Conservation (phyloP, 768 basidiomycete species). For the Auricularia auricula-judae region DNA sequence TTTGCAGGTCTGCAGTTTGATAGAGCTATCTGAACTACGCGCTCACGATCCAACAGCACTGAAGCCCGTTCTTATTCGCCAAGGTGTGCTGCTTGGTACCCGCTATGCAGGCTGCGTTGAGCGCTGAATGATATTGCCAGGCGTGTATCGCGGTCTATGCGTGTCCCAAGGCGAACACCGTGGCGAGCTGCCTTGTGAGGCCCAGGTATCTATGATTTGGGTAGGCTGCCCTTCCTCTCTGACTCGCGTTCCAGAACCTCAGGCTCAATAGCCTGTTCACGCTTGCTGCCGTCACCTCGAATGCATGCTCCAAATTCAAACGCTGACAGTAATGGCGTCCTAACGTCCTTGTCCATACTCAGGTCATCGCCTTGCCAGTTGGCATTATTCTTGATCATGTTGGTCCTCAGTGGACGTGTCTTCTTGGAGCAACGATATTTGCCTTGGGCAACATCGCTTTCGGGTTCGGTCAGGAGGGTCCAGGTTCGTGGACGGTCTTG, state of each 20-base stretch:
- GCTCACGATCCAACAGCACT: conserved; percentile 11
- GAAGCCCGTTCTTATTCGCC: conserved; percentile 22
- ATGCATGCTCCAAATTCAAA: background rate
- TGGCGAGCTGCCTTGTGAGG: conserved; percentile 10
- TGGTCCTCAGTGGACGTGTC: conserved; percentile 20
- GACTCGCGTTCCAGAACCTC: background rate
- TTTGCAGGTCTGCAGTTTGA: conserved; percentile 3
- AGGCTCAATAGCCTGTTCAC: conserved; percentile 24
- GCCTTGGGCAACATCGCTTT: conserved; percentile 21
- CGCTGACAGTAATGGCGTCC: background rate
- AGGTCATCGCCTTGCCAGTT: conserved; percentile 19
- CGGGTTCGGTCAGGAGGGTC: conserved; percentile 13
- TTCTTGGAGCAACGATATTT: conserved; percentile 21
- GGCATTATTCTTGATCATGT: conserved; percentile 18
- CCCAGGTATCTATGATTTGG: conserved; percentile 4
- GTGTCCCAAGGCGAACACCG: background rate
- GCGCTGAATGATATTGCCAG: conserved; percentile 1
- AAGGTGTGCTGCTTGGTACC: conserved; percentile 9
- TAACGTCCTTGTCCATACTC: background rate
- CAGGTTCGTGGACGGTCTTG: conserved; percentile 10
- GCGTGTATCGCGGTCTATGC: conserved; percentile 21
- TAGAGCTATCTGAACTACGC: too few relatives aligned
- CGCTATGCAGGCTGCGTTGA: background rate
- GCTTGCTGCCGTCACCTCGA: background rate
- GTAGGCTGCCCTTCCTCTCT: too few relatives aligned